Evolutionary conservation across 2,329 filamentous ascomycete genomes (phyloP).

Genomic region (Alternaria triticimaculans): DNA sequence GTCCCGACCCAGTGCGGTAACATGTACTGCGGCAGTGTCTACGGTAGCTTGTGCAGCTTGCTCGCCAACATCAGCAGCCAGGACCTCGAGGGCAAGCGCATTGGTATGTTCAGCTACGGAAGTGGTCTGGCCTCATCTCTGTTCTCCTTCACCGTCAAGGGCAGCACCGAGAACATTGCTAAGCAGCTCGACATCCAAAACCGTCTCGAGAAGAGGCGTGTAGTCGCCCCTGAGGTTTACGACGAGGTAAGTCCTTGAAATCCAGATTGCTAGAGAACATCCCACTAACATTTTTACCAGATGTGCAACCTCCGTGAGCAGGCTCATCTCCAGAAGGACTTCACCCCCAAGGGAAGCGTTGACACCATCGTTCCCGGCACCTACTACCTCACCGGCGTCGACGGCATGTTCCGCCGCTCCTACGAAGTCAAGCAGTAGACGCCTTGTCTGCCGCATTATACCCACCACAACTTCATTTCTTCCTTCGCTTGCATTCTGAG

Average conservation of each 20-base stretch:
- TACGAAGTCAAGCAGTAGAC: conserved; percentile 59
- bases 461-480: conserved; percentile 28
- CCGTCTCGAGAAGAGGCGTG: conserved; percentile 54
- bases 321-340: conserved; percentile 59
- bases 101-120: conserved; percentile 61
- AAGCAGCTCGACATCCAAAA: conserved; percentile 57
- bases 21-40: conserved; percentile 63
- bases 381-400: conserved; percentile 59
- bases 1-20: conserved; percentile 62
- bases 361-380: conserved; percentile 56
- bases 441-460: conserved; percentile 8
- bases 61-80: conserved; percentile 55
- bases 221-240: conserved; percentile 57
- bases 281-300: conserved; percentile 43
- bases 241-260: conserved; percentile 49
- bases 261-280: conserved; percentile 5
- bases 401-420: conserved; percentile 59
- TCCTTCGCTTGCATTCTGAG: conserved; percentile 40
- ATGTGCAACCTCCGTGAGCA: conserved; percentile 61
- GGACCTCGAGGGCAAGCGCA: conserved; percentile 57
- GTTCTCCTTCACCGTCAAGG: conserved; percentile 58
- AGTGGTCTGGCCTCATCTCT: conserved; percentile 59
- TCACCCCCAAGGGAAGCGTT: conserved; percentile 53
- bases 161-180: conserved; percentile 54
- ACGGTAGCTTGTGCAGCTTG: conserved; percentile 57